Percentiles rank a stretch among this genome's conserved stretches.
Conservation (phyloP, 305 asterid genomes). For the Fraxinus sp. region DNA sequence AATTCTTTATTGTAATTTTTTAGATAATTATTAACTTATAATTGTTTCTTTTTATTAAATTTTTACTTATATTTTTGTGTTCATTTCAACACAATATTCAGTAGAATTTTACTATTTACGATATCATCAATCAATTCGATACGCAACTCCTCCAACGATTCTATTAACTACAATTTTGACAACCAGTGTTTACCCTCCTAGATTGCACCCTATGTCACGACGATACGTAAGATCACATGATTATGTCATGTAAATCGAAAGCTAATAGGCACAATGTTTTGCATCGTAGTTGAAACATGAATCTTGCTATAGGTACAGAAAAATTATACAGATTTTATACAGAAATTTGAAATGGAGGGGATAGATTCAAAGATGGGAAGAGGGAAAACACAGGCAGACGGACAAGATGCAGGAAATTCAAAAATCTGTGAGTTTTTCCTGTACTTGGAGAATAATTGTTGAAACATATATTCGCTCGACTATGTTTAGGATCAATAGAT, state of each 20-base stretch:
- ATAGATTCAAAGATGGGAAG: too few species aligned
- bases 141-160: background rate
- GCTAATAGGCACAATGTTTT: background rate
- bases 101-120: too few species aligned
- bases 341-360: too few species aligned
- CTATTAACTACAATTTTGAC: background rate
- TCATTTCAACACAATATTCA: background rate
- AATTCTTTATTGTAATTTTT: too few species aligned
- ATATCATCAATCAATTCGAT: background rate
- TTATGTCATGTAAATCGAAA: background rate
- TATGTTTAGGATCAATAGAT: background rate
- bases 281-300: background rate
- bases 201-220: background rate
- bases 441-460: background rate
- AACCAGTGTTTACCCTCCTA: background rate
- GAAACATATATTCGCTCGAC: background rate
- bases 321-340: too few species aligned
- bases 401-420: too few species aligned
- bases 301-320: too few species aligned
- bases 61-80: background rate
- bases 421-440: too few species aligned
- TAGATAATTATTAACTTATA: too few species aligned
- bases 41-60: too few species aligned
- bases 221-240: too few species aligned
- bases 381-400: too few species aligned